Conservation (phyloP, 75 land plant species). For the Azolla pinnata region DNA sequence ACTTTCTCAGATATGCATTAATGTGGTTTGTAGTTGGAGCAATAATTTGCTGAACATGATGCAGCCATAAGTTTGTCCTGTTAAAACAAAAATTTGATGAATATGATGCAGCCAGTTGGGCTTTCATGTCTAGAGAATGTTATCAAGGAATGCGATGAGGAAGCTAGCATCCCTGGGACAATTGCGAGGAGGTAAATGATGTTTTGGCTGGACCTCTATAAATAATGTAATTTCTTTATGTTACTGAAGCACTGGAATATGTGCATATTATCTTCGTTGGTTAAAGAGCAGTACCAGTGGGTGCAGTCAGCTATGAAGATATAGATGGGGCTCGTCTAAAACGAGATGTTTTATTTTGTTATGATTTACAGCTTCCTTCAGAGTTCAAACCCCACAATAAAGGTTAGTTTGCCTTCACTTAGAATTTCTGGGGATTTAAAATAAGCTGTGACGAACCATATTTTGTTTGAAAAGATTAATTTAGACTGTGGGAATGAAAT, state of each 20-base stretch:
- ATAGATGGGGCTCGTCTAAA: slow-evolving; percentile 60
- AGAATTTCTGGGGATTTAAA: neutral
- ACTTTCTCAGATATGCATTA: too few species aligned
- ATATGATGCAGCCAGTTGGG: slow-evolving; percentile 87
- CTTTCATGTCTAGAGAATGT: slow-evolving; percentile 71
- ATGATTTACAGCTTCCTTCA: slow-evolving; percentile 76
- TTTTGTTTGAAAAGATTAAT: neutral
- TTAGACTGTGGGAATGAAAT: slow-evolving; percentile 1
- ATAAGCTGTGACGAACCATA: neutral
- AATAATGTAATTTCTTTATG: neutral
- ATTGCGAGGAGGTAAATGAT: slow-evolving; percentile 48
- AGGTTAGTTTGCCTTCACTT: slow-evolving; percentile 26
- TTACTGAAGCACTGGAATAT: too few species aligned
- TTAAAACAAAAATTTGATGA: neutral
- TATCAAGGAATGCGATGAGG: slow-evolving; percentile 95
- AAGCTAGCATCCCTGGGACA: slow-evolving; percentile 69
- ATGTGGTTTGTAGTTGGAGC: too few species aligned
- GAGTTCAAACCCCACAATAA: slow-evolving; percentile 65
- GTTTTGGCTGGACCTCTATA: neutral
- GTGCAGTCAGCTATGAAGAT: slow-evolving; percentile 82
- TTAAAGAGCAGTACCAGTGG: slow-evolving; percentile 66
- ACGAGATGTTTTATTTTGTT: slow-evolving; percentile 90
- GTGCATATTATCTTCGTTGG: neutral
- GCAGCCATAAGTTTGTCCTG: too few species aligned
- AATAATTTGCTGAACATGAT: too few species aligned